These are phyloP conservation scores for Boletus sensibilis DNA, from an alignment of 768 basidiomycete genomes.

Conservation along the genomic window DNA sequence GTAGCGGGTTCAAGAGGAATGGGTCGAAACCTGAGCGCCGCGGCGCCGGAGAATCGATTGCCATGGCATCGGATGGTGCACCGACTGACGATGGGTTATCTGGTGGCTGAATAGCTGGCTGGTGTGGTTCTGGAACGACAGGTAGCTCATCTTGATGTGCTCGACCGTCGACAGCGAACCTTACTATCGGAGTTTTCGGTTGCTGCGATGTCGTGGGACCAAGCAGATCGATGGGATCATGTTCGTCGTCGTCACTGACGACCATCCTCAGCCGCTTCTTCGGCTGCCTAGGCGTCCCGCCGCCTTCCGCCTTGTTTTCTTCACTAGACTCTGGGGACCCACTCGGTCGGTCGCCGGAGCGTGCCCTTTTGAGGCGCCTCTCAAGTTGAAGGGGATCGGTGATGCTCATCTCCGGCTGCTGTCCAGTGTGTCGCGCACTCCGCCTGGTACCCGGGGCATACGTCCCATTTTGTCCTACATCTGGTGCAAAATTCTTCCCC, in stretches of 20 bases:
- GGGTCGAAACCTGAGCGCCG: constrained; percentile 48
- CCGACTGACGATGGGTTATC: not conserved
- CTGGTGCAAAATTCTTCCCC: constrained; percentile 24
- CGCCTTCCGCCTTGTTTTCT: constrained; percentile 45
- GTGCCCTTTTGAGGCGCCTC: constrained; percentile 68
- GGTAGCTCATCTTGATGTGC: constrained; percentile 18
- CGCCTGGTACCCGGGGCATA: constrained; percentile 58
- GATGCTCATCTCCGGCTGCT: constrained; percentile 65
- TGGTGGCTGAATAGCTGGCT: not conserved
- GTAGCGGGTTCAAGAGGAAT: constrained; percentile 52
- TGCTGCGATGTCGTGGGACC: constrained; percentile 32
- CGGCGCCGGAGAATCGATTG: constrained; percentile 36
- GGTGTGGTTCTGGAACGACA: constrained; percentile 7
- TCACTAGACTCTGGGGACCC: constrained; percentile 47
- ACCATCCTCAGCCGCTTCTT: constrained; percentile 54
- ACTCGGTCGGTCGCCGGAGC: constrained; percentile 54
- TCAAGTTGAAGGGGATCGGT: constrained; percentile 77
- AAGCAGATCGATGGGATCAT: constrained; percentile 47
- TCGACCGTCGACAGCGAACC: constrained; percentile 45
- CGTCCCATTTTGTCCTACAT: constrained; percentile 28
- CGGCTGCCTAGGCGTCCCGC: constrained; percentile 38
- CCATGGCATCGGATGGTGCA: constrained; percentile 31
- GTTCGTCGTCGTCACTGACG: constrained; percentile 46
- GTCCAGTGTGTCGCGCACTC: constrained; percentile 73
- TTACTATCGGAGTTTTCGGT: constrained; percentile 40